Percentiles rank a stretch among this genome's conserved stretches.
Evolutionary conservation across 495 filamentous ascomycete species (phyloP).

Genomic region (Xylaria flabelliformis): DNA sequence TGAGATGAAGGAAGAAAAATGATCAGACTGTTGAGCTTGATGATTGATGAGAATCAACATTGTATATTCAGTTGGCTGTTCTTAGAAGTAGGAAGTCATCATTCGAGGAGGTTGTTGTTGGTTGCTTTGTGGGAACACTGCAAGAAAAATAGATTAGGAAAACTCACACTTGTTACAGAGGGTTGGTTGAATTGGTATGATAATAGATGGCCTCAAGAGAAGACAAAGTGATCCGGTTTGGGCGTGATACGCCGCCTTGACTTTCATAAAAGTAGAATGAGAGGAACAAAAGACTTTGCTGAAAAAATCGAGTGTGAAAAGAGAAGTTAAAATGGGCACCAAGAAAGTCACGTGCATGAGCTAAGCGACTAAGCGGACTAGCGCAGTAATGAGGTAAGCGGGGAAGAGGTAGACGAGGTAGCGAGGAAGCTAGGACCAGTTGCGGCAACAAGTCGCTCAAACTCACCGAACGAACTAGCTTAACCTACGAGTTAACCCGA

Average conservation of each 20-base stretch:
- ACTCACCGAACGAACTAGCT: background rate
- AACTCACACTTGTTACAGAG: background rate
- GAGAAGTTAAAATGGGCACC: background rate
- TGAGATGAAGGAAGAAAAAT: background rate
- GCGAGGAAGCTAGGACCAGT: constrained; percentile 10
- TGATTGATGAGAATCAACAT: constrained; percentile 59
- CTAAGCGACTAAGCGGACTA: background rate
- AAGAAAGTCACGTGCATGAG: background rate
- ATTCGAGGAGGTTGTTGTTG: constrained; percentile 31
- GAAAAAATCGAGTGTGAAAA: background rate
- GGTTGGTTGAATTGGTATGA: background rate
- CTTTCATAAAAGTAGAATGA: background rate
- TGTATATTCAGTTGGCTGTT: constrained; percentile 63
- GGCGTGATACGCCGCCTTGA: background rate
- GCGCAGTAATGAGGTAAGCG: background rate
- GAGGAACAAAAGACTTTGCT: background rate
- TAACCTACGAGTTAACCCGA: constrained; percentile 1
- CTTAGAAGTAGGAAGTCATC: constrained; percentile 62
- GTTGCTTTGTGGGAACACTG: background rate
- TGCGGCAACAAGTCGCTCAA: background rate
- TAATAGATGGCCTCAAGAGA: background rate
- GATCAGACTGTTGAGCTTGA: constrained; percentile 70
- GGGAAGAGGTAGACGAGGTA: no score
- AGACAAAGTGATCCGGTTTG: background rate
- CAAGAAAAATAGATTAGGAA: background rate